Evolutionary conservation across 2,329 filamentous ascomycete species (phyloP).

Genomic region (Arthrobotrys iridis): DNA sequence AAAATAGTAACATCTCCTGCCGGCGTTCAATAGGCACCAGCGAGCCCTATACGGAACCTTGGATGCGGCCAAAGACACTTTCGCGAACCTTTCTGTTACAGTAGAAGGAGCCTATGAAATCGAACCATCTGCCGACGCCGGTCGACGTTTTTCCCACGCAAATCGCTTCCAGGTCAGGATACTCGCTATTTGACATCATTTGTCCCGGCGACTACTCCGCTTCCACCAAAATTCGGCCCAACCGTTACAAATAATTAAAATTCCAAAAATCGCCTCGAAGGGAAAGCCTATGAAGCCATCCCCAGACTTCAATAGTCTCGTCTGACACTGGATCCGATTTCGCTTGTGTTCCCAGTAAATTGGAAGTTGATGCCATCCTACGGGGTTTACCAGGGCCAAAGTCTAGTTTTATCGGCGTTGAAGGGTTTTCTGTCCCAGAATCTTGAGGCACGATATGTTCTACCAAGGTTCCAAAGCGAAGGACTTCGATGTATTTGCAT

Average conservation of each 20-base stretch:
- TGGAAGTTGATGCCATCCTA: background rate
- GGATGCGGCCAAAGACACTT: background rate
- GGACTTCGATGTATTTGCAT: slow-evolving; percentile 8
- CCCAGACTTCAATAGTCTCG: slow-evolving; percentile 13
- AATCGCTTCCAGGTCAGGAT: slow-evolving; percentile 33
- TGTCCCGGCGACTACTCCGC: slow-evolving; percentile 47
- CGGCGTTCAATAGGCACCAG: background rate
- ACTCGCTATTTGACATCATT: slow-evolving; percentile 7
- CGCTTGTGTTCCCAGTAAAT: slow-evolving; percentile 22
- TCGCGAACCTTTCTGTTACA: slow-evolving; percentile 1
- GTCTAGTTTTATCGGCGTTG: slow-evolving; percentile 37
- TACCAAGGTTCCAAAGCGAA: background rate
- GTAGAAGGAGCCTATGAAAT: background rate
- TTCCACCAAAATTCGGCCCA: background rate
- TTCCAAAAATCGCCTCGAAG: background rate
- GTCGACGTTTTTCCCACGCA: background rate
- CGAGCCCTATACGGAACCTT: background rate
- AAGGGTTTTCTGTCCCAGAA: slow-evolving; percentile 1
- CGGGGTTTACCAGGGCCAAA: background rate
- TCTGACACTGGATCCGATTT: slow-evolving; percentile 8
- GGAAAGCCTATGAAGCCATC: background rate
- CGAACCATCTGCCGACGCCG: slow-evolving; percentile 12
- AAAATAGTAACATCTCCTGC: background rate
- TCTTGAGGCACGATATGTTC: background rate
- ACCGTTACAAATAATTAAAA: background rate